phyloP scores from a whole-genome alignment of 1,284 basidiomycete species.

The Moniliophthora roreri region DNA sequence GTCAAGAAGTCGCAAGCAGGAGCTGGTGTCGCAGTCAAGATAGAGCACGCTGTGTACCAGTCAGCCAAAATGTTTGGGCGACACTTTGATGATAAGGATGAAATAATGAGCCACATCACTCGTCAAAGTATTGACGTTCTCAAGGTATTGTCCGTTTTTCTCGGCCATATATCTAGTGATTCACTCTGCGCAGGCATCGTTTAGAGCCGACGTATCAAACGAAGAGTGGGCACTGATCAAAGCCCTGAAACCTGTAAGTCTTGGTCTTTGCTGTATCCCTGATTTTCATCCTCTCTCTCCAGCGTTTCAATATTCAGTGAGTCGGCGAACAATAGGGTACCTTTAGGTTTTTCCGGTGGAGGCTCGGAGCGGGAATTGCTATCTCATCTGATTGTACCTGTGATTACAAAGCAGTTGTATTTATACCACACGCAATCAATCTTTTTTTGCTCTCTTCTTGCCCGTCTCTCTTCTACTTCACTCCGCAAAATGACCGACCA shows the following conservation, averaged over 20 bases:
- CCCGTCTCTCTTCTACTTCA: too few species aligned
- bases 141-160: slow-evolving; percentile 54
- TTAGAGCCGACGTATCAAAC: slow-evolving; percentile 87
- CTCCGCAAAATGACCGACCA: slow-evolving; percentile 1
- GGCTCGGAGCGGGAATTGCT: too few species aligned
- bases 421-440: not conserved
- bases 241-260: slow-evolving; percentile 80
- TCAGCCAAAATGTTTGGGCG: slow-evolving; percentile 93
- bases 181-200: slow-evolving; percentile 63
- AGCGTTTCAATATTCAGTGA: slow-evolving; percentile 52
- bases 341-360: too few species aligned
- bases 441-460: not conserved
- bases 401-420: slow-evolving; percentile 7
- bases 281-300: slow-evolving; percentile 4
- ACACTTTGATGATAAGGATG: slow-evolving; percentile 96
- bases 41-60: slow-evolving; percentile 96
- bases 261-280: not conserved
- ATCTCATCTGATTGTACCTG: slow-evolving; percentile 1
- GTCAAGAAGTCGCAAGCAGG: slow-evolving; percentile 94
- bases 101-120: slow-evolving; percentile 88
- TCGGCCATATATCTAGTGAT: slow-evolving; percentile 8
- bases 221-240: slow-evolving; percentile 97
- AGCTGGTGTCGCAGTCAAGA: slow-evolving; percentile 97
- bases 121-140: slow-evolving; percentile 94
- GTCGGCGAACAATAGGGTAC: too few species aligned